Conservation (phyloP, 2,329 filamentous ascomycete species). For the Cordyceps militaris region DNA sequence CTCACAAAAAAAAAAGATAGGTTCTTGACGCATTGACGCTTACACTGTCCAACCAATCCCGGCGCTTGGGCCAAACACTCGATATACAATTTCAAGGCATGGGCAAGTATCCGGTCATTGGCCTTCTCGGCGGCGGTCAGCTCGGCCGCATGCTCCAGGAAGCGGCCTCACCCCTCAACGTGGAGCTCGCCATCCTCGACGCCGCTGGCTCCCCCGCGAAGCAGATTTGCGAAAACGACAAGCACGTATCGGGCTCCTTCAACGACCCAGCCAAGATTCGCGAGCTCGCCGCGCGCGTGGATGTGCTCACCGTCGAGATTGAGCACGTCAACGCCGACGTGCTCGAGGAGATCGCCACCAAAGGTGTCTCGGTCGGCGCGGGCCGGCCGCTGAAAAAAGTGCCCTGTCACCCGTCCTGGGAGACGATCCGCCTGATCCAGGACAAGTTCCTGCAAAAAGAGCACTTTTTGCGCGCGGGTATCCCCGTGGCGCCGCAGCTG, state of each 20-base stretch:
- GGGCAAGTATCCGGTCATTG: constrained; percentile 36
- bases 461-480: constrained; percentile 59
- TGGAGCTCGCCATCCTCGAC: constrained; percentile 75
- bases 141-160: constrained; percentile 92
- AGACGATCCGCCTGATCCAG: constrained; percentile 81
- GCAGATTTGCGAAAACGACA: constrained; percentile 68
- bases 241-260: constrained; percentile 81
- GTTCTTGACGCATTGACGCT: constrained; percentile 19
- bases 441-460: constrained; percentile 91
- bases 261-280: constrained; percentile 73
- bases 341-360: constrained; percentile 70
- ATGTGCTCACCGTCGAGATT: constrained; percentile 87
- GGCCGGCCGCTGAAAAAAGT: constrained; percentile 39
- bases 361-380: constrained; percentile 49
- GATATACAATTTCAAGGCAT: constrained; percentile 15
- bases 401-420: constrained; percentile 73
- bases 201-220: constrained; percentile 71
- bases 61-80: neutral
- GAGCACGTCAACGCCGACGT: constrained; percentile 91
- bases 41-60: no score
- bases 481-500: constrained; percentile 67
- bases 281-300: constrained; percentile 66
- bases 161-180: constrained; percentile 66
- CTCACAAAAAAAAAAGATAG: no score
- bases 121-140: constrained; percentile 58